Conservation (phyloP, 2,329 filamentous ascomycete species). For the Tolypocladium paradoxum region DNA sequence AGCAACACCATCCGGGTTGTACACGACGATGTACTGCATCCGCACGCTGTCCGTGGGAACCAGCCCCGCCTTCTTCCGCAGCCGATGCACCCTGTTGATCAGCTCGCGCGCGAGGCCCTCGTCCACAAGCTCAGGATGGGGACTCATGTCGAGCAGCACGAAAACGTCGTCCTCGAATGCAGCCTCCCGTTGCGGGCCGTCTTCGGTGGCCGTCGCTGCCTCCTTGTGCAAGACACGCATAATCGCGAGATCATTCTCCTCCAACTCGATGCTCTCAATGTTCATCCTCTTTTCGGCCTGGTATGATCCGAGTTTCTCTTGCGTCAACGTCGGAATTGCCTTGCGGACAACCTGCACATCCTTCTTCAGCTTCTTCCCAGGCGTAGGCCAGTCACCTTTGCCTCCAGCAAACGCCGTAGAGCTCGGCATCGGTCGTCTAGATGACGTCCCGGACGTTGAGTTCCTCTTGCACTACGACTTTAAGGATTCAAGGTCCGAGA, state of each 20-base stretch:
- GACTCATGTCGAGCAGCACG: conserved; percentile 64
- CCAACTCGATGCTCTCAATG: no score
- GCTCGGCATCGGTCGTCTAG: conserved; percentile 70
- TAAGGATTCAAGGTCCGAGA: conserved; percentile 75
- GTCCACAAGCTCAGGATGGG: conserved; percentile 68
- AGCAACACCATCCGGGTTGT: neutral
- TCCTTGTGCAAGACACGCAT: conserved; percentile 4
- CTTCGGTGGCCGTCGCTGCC: neutral
- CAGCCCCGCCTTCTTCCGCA: conserved; percentile 19
- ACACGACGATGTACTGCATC: neutral
- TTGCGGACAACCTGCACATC: conserved; percentile 78
- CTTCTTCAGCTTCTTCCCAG: conserved; percentile 90
- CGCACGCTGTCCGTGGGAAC: neutral
- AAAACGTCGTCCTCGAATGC: conserved; percentile 40
- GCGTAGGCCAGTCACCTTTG: conserved; percentile 76
- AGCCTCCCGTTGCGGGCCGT: conserved; percentile 11
- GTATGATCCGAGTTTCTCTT: conserved; percentile 65
- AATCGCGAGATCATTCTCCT: conserved; percentile 54
- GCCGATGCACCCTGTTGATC: conserved; percentile 33
- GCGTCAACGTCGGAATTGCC: conserved; percentile 62
- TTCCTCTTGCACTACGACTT: conserved; percentile 84
- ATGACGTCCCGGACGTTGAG: conserved; percentile 79
- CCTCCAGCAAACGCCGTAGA: conserved; percentile 79
- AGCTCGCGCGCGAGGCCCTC: conserved; percentile 57
- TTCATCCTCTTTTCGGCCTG: conserved; percentile 57